phyloP scores from a whole-genome alignment of 2,329 filamentous ascomycete genomes.

The Bipolaris gigantea region DNA sequence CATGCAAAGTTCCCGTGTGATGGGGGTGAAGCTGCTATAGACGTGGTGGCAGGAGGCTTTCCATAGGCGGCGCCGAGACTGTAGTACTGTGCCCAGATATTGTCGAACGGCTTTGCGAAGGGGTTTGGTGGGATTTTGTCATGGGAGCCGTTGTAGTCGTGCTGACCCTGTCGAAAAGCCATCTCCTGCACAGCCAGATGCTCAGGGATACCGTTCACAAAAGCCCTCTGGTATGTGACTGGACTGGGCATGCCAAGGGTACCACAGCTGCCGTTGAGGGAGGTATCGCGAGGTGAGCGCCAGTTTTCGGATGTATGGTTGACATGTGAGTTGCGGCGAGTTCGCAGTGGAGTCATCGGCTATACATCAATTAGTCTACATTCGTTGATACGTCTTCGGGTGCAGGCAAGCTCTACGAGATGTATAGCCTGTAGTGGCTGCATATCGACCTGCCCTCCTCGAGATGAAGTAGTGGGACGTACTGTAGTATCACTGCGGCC shows the following conservation, averaged over 20 bases:
- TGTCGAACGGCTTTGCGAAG: slow-evolving; percentile 19
- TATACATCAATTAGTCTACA: not conserved
- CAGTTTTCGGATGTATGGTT: slow-evolving; percentile 5
- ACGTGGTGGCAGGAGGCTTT: slow-evolving; percentile 5
- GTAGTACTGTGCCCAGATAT: slow-evolving; percentile 25
- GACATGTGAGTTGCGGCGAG: slow-evolving; percentile 7
- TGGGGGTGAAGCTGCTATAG: slow-evolving; percentile 1
- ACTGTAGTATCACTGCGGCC: not conserved
- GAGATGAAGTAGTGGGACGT: not conserved
- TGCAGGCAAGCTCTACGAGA: slow-evolving; percentile 12
- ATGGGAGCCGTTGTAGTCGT: slow-evolving; percentile 10
- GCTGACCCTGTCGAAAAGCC: slow-evolving; percentile 30
- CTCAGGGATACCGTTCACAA: slow-evolving; percentile 23
- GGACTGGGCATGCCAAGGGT: slow-evolving; percentile 3
- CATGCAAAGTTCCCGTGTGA: slow-evolving; percentile 23
- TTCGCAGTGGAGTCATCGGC: slow-evolving; percentile 9
- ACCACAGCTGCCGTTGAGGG: slow-evolving; percentile 5
- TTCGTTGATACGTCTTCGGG: not conserved
- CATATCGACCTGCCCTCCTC: slow-evolving; percentile 2
- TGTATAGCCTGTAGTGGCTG: slow-evolving; percentile 2
- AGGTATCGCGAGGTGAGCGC: slow-evolving; percentile 2
- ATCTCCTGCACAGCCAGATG: slow-evolving; percentile 26
- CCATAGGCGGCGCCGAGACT: slow-evolving; percentile 20
- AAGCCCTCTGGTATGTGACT: not conserved
- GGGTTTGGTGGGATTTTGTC: slow-evolving; percentile 20